Percentiles rank a stretch among this genome's conserved stretches.
Evolutionary conservation across 768 basidiomycete species (phyloP).

Genomic region (Boletellus ananiceps): DNA sequence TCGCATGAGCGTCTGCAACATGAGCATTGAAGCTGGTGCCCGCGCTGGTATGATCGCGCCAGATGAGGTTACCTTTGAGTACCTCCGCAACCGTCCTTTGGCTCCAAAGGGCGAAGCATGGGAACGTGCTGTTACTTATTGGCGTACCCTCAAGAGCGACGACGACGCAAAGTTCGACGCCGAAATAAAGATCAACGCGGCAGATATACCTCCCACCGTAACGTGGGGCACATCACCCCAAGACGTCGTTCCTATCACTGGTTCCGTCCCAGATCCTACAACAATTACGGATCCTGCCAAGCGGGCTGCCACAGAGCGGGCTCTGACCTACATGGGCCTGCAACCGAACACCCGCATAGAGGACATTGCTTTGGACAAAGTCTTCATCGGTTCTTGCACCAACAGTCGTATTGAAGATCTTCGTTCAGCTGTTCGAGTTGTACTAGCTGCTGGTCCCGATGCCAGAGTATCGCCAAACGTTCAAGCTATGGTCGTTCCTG

Average conservation of each 20-base stretch:
- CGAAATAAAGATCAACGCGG: slow-evolving; percentile 73
- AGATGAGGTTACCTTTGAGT: slow-evolving; percentile 81
- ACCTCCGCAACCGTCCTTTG: slow-evolving; percentile 76
- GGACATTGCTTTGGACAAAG: slow-evolving; percentile 77
- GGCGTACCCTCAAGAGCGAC: slow-evolving; percentile 76
- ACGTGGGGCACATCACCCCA: slow-evolving; percentile 94
- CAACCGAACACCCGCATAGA: slow-evolving; percentile 73
- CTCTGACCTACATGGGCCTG: slow-evolving; percentile 86
- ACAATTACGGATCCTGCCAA: slow-evolving; percentile 60
- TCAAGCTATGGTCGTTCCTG: slow-evolving; percentile 88
- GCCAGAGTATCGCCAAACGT: slow-evolving; percentile 71
- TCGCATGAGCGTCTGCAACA: slow-evolving; percentile 88
- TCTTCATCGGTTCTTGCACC: slow-evolving; percentile 93
- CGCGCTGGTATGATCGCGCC: slow-evolving; percentile 92
- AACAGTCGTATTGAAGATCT: slow-evolving; percentile 93
- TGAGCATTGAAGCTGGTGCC: slow-evolving; percentile 94
- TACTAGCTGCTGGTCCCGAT: slow-evolving; percentile 67
- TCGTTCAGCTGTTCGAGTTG: slow-evolving; percentile 76
- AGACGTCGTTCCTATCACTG: slow-evolving; percentile 80
- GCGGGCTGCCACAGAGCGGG: slow-evolving; percentile 65
- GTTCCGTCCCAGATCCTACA: slow-evolving; percentile 71
- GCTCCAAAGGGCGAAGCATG: slow-evolving; percentile 81
- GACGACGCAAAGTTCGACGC: slow-evolving; percentile 81
- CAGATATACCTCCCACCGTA: slow-evolving; percentile 84
- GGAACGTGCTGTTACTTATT: slow-evolving; percentile 83